These are phyloP conservation scores for Aureobasidium sp. DNA, from an alignment of 2,329 filamentous ascomycete species.

Conservation along the genomic window DNA sequence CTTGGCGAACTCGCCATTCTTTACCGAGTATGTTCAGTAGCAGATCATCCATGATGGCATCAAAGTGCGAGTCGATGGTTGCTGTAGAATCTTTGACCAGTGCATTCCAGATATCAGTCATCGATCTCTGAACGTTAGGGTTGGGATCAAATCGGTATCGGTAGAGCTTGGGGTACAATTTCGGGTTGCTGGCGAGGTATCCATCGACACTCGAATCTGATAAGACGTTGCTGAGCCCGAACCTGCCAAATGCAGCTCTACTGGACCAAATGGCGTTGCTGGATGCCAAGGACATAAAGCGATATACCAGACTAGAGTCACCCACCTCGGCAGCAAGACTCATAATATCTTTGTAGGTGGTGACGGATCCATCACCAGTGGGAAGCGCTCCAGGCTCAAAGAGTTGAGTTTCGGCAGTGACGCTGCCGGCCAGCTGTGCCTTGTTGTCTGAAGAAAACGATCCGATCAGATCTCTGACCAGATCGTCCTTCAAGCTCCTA, in stretches of 20 bases:
- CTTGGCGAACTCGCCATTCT: constrained; percentile 90
- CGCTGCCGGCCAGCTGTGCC: constrained; percentile 63
- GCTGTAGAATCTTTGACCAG: constrained; percentile 81
- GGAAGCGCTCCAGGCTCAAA: constrained; percentile 88
- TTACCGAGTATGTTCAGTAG: constrained; percentile 78
- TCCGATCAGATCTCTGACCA: constrained; percentile 80
- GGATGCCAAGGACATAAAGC: constrained; percentile 94
- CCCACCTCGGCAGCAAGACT: constrained; percentile 92
- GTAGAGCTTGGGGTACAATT: constrained; percentile 90
- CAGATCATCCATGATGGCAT: constrained; percentile 81
- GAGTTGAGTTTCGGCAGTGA: constrained; percentile 83
- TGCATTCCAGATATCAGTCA: constrained; percentile 97
- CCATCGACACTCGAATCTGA: constrained; percentile 68
- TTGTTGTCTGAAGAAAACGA: constrained; percentile 73
- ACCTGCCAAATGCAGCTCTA: constrained; percentile 89
- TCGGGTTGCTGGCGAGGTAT: constrained; percentile 73
- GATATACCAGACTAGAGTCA: constrained; percentile 92
- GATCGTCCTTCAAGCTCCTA: constrained; percentile 66
- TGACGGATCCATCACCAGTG: constrained; percentile 84
- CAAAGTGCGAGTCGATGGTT: constrained; percentile 74
- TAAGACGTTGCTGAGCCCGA: constrained; percentile 85
- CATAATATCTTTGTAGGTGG: constrained; percentile 96
- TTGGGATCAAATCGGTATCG: constrained; percentile 95
- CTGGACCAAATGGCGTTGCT: constrained; percentile 97
- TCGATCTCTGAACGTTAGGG: constrained; percentile 82